Percentiles rank a stretch among this genome's conserved stretches.
These are phyloP conservation scores for Vaccinium vitisidaea DNA, from an alignment of 148 eudicot genomes.

Conservation along the genomic window DNA sequence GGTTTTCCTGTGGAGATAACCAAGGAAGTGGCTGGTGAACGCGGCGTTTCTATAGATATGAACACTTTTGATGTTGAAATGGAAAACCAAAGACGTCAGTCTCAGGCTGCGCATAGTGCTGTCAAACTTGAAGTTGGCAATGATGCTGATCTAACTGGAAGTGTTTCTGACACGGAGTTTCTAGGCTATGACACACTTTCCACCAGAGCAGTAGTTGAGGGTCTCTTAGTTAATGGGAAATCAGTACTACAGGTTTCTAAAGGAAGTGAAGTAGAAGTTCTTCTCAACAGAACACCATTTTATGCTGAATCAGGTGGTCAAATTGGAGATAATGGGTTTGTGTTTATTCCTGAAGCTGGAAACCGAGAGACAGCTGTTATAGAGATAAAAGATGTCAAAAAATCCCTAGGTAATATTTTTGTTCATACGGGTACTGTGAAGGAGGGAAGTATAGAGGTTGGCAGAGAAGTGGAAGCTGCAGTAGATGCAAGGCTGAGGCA, in stretches of 20 bases:
- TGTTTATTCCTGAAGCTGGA: constrained; percentile 51
- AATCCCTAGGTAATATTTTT: constrained; percentile 65
- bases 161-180: constrained; percentile 72
- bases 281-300: constrained; percentile 86
- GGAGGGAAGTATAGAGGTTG: constrained; percentile 72
- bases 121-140: constrained; percentile 77
- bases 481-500: constrained; percentile 88
- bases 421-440: constrained; percentile 72
- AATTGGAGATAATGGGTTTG: constrained; percentile 88
- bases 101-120: constrained; percentile 93
- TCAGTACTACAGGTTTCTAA: constrained; percentile 60
- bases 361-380: constrained; percentile 51
- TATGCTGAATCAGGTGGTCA: constrained; percentile 99
- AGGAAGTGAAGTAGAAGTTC: constrained; percentile 86
- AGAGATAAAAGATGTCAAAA: constrained; percentile 86
- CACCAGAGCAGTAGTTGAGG: constrained; percentile 61
- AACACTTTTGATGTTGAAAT: constrained; percentile 70
- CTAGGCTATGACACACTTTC: constrained; percentile 80
- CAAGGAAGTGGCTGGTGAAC: constrained; percentile 81
- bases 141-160: constrained; percentile 57
- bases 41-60: constrained; percentile 75
- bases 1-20: constrained; percentile 99
- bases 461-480: constrained; percentile 83
- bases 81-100: constrained; percentile 93
- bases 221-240: constrained; percentile 68